These are phyloP conservation scores for Globisporangium cederbergense DNA, from an alignment of 352 stramenopile species.

Conservation along the genomic window DNA sequence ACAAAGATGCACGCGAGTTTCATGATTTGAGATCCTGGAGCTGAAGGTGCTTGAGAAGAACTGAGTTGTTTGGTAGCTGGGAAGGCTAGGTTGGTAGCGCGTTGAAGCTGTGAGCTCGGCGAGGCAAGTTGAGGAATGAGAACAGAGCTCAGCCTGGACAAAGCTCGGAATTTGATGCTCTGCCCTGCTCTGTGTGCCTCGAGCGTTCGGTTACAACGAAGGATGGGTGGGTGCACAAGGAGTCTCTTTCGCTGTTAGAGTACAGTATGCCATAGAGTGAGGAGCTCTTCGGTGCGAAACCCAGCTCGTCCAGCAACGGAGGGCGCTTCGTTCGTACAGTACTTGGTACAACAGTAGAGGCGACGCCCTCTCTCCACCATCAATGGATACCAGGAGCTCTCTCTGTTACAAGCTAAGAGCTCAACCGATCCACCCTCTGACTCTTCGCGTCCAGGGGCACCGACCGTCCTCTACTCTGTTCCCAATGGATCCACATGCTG, in stretches of 20 bases:
- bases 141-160: background rate
- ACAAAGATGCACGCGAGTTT: slow-evolving; percentile 5
- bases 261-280: too few species aligned
- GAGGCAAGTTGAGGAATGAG: slow-evolving; percentile 11
- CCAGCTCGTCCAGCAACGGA: background rate
- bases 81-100: too few species aligned
- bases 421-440: background rate
- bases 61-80: background rate
- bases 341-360: background rate
- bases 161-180: too few species aligned
- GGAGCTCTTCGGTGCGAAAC: too few species aligned
- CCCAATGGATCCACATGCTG: background rate
- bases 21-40: background rate
- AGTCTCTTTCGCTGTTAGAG: too few species aligned
- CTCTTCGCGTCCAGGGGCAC: background rate
- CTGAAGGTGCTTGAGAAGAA: background rate
- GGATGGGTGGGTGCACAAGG: background rate
- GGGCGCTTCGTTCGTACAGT: background rate
- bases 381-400: too few species aligned
- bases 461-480: background rate
- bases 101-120: background rate
- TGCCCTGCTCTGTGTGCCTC: background rate
- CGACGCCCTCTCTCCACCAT: background rate
- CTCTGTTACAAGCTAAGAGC: background rate
- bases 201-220: background rate